phyloP scores from a whole-genome alignment of 768 basidiomycete genomes.

The Pleurotus eryngii region DNA sequence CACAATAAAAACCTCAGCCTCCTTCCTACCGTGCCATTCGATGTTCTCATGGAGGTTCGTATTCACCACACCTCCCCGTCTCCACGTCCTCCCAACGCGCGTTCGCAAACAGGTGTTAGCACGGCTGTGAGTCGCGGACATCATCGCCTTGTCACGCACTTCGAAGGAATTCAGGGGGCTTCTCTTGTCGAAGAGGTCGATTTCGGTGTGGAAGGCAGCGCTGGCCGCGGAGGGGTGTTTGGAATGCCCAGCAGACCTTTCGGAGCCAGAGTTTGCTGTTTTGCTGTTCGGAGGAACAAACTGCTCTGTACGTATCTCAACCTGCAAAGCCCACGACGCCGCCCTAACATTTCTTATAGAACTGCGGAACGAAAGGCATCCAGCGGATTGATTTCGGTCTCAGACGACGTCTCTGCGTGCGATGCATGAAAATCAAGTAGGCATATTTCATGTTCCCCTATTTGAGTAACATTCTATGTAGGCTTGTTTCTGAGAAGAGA shows the following conservation, averaged over 20 bases:
- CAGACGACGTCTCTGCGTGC: neutral
- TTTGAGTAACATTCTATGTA: neutral
- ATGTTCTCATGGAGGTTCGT: neutral
- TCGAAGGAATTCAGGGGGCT: neutral
- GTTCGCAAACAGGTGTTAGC: neutral
- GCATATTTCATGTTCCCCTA: neutral
- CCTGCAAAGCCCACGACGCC: neutral
- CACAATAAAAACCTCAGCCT: neutral
- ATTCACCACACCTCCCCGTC: neutral
- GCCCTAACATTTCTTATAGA: neutral
- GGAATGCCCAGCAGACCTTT: neutral
- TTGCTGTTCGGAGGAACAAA: neutral
- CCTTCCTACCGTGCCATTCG: neutral
- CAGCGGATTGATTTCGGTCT: neutral
- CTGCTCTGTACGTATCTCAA: neutral
- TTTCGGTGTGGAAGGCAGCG: neutral
- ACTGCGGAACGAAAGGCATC: neutral
- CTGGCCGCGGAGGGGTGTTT: neutral
- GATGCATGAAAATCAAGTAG: neutral
- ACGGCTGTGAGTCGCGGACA: neutral
- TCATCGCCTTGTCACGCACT: neutral
- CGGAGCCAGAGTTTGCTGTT: neutral
- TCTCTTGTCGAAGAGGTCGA: neutral
- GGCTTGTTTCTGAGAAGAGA: neutral
- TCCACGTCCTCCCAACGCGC: neutral